Percentiles rank a stretch among this genome's conserved stretches.
These are phyloP conservation scores for Nymphaea colorata DNA, from an alignment of 164 flowering plant genomes.

Conservation along the genomic window DNA sequence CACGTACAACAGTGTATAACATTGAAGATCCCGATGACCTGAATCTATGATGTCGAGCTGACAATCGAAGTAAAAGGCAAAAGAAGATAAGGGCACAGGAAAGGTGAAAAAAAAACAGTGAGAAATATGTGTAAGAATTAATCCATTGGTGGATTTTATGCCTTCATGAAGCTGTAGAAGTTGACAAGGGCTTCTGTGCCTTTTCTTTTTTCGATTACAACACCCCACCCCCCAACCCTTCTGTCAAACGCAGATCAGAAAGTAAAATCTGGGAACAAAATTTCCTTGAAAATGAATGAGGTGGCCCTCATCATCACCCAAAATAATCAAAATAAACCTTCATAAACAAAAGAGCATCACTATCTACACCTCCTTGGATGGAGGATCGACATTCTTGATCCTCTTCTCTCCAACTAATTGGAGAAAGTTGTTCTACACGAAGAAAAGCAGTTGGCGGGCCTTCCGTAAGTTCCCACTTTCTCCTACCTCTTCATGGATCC, in stretches of 20 bases:
- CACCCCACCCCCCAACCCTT: background rate
- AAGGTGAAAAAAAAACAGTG: too few relatives aligned
- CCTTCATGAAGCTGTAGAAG: background rate
- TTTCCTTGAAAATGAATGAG: background rate
- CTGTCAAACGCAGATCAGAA: background rate
- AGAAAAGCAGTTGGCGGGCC: slow-evolving; percentile 1
- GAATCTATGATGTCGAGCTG: too few relatives aligned
- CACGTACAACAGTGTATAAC: too few relatives aligned
- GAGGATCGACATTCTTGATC: slow-evolving; percentile 5
- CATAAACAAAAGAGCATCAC: slow-evolving; percentile 6
- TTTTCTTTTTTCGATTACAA: background rate
- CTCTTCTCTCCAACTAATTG: slow-evolving; percentile 3
- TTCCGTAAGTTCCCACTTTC: background rate
- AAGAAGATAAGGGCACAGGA: too few relatives aligned
- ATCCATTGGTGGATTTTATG: too few relatives aligned
- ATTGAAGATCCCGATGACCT: too few relatives aligned
- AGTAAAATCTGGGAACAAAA: background rate
- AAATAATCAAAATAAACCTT: background rate
- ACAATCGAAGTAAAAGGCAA: too few relatives aligned
- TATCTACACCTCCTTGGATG: slow-evolving; percentile 16
- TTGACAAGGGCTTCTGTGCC: background rate
- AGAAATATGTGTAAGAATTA: too few relatives aligned
- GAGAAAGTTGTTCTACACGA: background rate
- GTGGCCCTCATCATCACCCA: background rate
- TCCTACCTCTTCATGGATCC: slow-evolving; percentile 3